phyloP scores from a whole-genome alignment of 164 flowering plant genomes.

The Akebia trifoliata region DNA sequence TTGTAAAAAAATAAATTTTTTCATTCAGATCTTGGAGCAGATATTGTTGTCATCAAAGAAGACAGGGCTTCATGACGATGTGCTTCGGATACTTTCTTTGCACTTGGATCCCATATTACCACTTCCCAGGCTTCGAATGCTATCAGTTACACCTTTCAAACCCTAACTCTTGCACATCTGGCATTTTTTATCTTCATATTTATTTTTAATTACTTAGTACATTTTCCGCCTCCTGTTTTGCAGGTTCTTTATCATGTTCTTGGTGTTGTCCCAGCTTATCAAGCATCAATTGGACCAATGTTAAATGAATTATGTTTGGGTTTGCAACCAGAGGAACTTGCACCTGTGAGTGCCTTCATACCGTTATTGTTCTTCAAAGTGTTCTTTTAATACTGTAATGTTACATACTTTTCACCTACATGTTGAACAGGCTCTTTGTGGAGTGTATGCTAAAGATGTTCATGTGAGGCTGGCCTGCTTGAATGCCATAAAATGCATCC shows the following conservation, averaged over 20 bases:
- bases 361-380: background rate
- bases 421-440: conserved; percentile 66
- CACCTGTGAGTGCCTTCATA: conserved; percentile 48
- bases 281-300: conserved; percentile 75
- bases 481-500: conserved; percentile 90
- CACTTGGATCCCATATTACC: conserved; percentile 95
- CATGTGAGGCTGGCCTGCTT: conserved; percentile 96
- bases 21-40: conserved; percentile 82
- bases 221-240: conserved; percentile 15
- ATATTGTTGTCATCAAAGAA: conserved; percentile 73
- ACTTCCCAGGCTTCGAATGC: conserved; percentile 86
- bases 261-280: conserved; percentile 83
- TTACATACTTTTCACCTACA: background rate
- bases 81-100: conserved; percentile 70
- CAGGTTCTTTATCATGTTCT: conserved; percentile 95
- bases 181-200: background rate
- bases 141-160: conserved; percentile 58
- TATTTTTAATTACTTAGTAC: background rate
- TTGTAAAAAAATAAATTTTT: conserved; percentile 6
- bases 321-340: conserved; percentile 70
- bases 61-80: conserved; percentile 86
- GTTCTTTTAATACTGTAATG: background rate
- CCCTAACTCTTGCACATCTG: background rate
- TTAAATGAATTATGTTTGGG: conserved; percentile 95
- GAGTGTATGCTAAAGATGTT: conserved; percentile 84